A percentile compares a stretch with the other conserved stretches of the same genome.
These are phyloP conservation scores for Podosphaera aphanis DNA, from an alignment of 2,329 filamentous ascomycete genomes.

Conservation along the genomic window DNA sequence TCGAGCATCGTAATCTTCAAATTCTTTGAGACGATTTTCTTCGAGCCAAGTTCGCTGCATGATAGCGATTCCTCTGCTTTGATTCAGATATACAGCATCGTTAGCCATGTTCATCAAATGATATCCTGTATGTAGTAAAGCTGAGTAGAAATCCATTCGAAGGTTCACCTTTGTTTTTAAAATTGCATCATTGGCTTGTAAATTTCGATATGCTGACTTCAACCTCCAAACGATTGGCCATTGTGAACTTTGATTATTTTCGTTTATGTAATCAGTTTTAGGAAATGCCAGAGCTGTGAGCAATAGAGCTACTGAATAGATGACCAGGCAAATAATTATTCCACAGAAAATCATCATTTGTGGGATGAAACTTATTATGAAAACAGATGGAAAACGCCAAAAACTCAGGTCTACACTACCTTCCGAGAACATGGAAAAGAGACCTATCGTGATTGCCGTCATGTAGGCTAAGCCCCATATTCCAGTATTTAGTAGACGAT, in stretches of 20 bases:
- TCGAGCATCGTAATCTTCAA: constrained; percentile 28
- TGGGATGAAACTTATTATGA: constrained; percentile 82
- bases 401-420: constrained; percentile 40
- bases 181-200: constrained; percentile 77
- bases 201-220: constrained; percentile 53
- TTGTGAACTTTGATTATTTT: constrained; percentile 14
- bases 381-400: constrained; percentile 77
- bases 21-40: constrained; percentile 57
- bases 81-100: constrained; percentile 86
- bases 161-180: constrained; percentile 58
- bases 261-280: constrained; percentile 3
- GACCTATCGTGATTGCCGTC: constrained; percentile 58
- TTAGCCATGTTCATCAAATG: constrained; percentile 77
- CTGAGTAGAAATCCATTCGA: constrained; percentile 90
- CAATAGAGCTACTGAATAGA: constrained; percentile 55
- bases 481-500: constrained; percentile 65
- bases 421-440: constrained; percentile 35
- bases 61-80: constrained; percentile 54
- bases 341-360: constrained; percentile 71
- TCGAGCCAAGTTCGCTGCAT: constrained; percentile 75
- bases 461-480: constrained; percentile 86
- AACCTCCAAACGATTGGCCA: constrained; percentile 34
- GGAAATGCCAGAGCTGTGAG: constrained; percentile 43
- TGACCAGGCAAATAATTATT: constrained; percentile 48
- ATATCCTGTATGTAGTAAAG: constrained; percentile 67